These are phyloP conservation scores for Candida pseudoviswanathii DNA, from an alignment of 1,139 yeast genomes.

Conservation along the genomic window DNA sequence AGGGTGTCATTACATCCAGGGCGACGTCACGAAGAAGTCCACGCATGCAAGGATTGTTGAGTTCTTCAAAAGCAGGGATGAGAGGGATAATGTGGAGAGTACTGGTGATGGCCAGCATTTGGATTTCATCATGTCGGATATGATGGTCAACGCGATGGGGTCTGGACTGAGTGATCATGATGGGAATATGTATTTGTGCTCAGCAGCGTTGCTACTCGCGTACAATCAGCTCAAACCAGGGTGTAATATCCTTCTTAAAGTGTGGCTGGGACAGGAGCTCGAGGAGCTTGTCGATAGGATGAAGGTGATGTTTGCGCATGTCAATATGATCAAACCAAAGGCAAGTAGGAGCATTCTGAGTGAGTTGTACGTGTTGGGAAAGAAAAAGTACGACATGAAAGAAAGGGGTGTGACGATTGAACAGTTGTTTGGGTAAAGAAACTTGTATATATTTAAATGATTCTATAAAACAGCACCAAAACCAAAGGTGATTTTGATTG, in stretches of 20 bases:
- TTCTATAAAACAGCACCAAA: slow-evolving; percentile 79
- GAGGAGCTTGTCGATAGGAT: slow-evolving; percentile 26
- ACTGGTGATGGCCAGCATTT: slow-evolving; percentile 14
- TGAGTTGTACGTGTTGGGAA: slow-evolving; percentile 40
- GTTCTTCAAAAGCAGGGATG: slow-evolving; percentile 16
- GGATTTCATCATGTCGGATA: slow-evolving; percentile 46
- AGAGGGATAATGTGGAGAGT: background rate
- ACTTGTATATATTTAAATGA: background rate
- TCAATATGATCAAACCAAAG: slow-evolving; percentile 35
- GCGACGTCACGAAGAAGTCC: slow-evolving; percentile 38
- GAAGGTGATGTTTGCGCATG: slow-evolving; percentile 32
- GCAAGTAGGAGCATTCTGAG: slow-evolving; percentile 44
- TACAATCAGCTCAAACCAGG: slow-evolving; percentile 28
- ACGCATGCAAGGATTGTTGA: slow-evolving; percentile 36
- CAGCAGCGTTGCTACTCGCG: slow-evolving; percentile 37
- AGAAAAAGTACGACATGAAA: slow-evolving; percentile 19
- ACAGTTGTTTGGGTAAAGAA: slow-evolving; percentile 5
- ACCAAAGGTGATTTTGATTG: slow-evolving; percentile 90
- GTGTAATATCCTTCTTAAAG: slow-evolving; percentile 46
- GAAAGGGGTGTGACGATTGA: slow-evolving; percentile 1
- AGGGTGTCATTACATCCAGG: slow-evolving; percentile 44
- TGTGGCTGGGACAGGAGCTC: slow-evolving; percentile 45
- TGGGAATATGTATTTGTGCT: slow-evolving; percentile 50
- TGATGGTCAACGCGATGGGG: slow-evolving; percentile 53
- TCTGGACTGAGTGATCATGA: slow-evolving; percentile 44